Evolutionary conservation across 179 eudicot genomes (phyloP).

Genomic region (Pouteria campechiana): DNA sequence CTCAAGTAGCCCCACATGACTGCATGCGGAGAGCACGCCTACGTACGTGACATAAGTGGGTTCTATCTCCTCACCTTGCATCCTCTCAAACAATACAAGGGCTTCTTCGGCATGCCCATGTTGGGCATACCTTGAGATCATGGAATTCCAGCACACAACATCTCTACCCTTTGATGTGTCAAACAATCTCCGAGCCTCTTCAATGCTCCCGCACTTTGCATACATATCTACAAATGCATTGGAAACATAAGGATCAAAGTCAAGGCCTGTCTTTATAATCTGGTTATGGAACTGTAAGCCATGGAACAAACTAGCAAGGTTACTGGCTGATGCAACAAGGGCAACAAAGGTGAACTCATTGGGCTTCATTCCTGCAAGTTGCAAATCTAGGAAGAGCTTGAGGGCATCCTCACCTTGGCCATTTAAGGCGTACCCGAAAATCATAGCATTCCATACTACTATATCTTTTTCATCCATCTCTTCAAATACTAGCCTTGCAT

Average conservation of each 20-base stretch:
- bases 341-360: constrained; percentile 51
- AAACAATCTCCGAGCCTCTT: constrained; percentile 43
- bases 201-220: constrained; percentile 58
- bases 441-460: constrained; percentile 70
- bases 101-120: constrained; percentile 64
- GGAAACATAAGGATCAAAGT: constrained; percentile 31
- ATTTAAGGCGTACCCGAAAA: constrained; percentile 43
- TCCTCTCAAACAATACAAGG: constrained; percentile 30
- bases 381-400: constrained; percentile 38
- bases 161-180: constrained; percentile 24
- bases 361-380: constrained; percentile 20
- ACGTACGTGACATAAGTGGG: constrained; percentile 59
- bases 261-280: constrained; percentile 33
- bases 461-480: constrained; percentile 47
- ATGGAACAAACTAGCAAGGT: constrained; percentile 36
- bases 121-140: constrained; percentile 52
- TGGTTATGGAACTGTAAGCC: constrained; percentile 59
- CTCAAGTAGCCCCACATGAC: constrained; percentile 55
- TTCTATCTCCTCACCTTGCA: constrained; percentile 33
- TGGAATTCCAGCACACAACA: constrained; percentile 58
- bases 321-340: constrained; percentile 41
- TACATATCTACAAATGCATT: constrained; percentile 66
- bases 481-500: constrained; percentile 48
- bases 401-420: constrained; percentile 49
- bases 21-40: constrained; percentile 59